A percentile compares a stretch with the other conserved stretches of the same genome.
phyloP scores from a whole-genome alignment of 106 monocot species.

The Dactylorhiza incarnata region DNA sequence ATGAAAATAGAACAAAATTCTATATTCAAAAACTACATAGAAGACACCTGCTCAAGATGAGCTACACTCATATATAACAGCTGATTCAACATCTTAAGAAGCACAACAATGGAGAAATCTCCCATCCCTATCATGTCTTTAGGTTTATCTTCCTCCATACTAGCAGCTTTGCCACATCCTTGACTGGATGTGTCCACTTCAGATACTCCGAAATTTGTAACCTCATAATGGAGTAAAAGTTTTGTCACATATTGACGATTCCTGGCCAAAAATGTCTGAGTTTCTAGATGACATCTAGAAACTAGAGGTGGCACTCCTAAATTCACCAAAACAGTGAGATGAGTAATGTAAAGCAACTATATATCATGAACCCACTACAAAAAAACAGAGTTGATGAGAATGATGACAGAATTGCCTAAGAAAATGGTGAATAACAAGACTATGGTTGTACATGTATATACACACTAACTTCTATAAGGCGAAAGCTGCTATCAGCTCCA shows the following conservation, averaged over 20 bases:
- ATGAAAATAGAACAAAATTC: too few species aligned
- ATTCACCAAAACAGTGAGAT: constrained; percentile 7
- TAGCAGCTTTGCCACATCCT: constrained; percentile 70
- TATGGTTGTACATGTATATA: constrained; percentile 28
- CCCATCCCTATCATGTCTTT: constrained; percentile 26
- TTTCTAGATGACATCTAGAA: constrained; percentile 83
- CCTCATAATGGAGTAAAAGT: constrained; percentile 72
- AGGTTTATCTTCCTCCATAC: constrained; percentile 64
- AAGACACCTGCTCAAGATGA: constrained; percentile 90
- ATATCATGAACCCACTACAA: background rate
- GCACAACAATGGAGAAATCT: constrained; percentile 56
- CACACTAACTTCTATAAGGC: constrained; percentile 93
- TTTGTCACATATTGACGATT: constrained; percentile 86
- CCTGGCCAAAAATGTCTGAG: constrained; percentile 72
- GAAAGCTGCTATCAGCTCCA: constrained; percentile 98
- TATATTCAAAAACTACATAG: too few species aligned
- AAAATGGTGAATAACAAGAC: background rate
- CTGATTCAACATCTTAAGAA: constrained; percentile 79
- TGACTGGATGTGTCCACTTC: constrained; percentile 19
- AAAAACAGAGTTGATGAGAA: background rate
- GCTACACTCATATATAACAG: constrained; percentile 92
- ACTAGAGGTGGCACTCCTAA: constrained; percentile 92
- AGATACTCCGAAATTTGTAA: constrained; percentile 22
- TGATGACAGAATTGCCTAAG: constrained; percentile 4
- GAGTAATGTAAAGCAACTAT: background rate